Percentiles rank a stretch among this genome's conserved stretches.
Conservation (phyloP, 1,284 basidiomycete genomes). For the Rhodotorula mucilaginosa region DNA sequence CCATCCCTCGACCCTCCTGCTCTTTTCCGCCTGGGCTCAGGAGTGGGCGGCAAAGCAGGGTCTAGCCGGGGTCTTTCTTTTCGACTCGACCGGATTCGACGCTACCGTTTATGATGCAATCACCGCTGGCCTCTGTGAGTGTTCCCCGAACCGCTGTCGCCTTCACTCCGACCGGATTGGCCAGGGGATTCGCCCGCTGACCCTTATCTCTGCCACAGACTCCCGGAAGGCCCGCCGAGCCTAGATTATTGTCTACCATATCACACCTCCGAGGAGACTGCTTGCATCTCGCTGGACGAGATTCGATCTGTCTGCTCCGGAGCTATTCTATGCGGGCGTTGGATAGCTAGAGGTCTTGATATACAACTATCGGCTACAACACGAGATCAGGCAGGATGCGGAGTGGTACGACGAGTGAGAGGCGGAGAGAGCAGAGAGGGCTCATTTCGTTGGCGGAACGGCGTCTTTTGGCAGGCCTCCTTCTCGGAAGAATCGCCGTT, state of each 20-base stretch:
- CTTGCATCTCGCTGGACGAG: neutral
- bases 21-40: neutral
- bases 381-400: neutral
- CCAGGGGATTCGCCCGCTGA: no score
- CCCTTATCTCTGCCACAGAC: no score
- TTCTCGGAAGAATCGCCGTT: conserved; percentile 35
- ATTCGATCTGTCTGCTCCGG: no score
- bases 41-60: neutral
- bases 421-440: neutral
- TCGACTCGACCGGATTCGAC: conserved; percentile 4
- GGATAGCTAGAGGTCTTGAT: neutral
- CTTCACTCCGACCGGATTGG: no score
- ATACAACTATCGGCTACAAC: neutral
- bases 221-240: no score
- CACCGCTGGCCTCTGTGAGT: neutral
- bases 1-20: no score
- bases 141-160: neutral
- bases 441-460: neutral
- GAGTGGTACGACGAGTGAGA: neutral
- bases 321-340: neutral
- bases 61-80: conserved; percentile 1
- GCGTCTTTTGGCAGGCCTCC: conserved; percentile 7
- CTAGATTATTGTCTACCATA: no score
- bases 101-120: neutral
- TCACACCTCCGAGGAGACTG: no score